Evolutionary conservation across 306 rosid species (phyloP).

Genomic region (Gynostemma pentaphyllum): DNA sequence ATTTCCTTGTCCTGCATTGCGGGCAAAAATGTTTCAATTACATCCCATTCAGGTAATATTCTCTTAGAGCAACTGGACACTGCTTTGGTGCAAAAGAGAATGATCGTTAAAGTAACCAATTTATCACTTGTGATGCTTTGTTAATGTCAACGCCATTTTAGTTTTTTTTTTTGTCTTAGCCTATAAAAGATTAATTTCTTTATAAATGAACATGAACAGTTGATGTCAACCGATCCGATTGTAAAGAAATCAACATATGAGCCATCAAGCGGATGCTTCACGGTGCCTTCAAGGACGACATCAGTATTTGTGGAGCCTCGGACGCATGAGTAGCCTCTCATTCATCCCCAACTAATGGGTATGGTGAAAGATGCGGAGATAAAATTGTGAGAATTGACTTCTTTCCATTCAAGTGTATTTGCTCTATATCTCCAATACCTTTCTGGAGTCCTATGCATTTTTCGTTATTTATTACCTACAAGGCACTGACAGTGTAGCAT

Average conservation of each 20-base stretch:
- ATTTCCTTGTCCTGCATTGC: slow-evolving; percentile 37
- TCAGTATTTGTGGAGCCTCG: slow-evolving; percentile 73
- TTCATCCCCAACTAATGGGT: background rate
- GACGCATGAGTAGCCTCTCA: slow-evolving; percentile 15
- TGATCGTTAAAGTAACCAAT: background rate
- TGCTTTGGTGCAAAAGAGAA: background rate
- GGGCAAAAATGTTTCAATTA: slow-evolving; percentile 46
- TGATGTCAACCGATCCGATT: slow-evolving; percentile 39
- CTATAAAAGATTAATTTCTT: background rate
- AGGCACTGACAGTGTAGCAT: too few species aligned
- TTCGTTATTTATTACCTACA: background rate
- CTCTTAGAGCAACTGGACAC: background rate
- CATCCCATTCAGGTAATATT: slow-evolving; percentile 75
- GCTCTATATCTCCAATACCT: background rate
- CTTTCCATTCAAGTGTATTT: background rate
- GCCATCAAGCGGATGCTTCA: slow-evolving; percentile 50
- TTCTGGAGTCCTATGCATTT: background rate
- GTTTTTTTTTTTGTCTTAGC: too few species aligned
- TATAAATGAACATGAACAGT: slow-evolving; percentile 26
- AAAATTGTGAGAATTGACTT: background rate
- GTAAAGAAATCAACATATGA: slow-evolving; percentile 59
- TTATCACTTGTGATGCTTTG: background rate
- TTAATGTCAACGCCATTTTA: background rate
- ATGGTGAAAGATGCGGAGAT: background rate
- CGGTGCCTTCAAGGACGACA: slow-evolving; percentile 56